Evolutionary conservation across 192 early-diverging fungal genomes (phyloP).

Genomic region (Linnemannia zychae): DNA sequence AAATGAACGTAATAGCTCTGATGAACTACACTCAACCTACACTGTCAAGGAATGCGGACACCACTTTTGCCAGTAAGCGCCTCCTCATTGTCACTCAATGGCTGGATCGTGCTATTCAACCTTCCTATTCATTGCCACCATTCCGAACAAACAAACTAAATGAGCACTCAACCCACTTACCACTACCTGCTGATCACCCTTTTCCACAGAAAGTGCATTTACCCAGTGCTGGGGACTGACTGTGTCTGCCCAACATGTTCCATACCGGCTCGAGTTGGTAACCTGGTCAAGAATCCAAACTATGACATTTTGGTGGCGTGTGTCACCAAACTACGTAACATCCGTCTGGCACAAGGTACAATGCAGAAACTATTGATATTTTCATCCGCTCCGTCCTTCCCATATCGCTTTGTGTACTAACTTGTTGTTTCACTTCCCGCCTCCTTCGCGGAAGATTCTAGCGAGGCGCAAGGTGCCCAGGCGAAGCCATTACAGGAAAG

Average conservation of each 20-base stretch:
- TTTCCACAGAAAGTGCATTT: constrained; percentile 41
- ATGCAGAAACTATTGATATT: not conserved
- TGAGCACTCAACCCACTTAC: not conserved
- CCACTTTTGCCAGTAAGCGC: constrained; percentile 56
- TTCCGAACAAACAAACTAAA: not conserved
- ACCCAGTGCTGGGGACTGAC: constrained; percentile 20
- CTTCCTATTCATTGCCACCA: not conserved
- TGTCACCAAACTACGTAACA: constrained; percentile 18
- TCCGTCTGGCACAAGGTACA: constrained; percentile 4
- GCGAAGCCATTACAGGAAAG: not conserved
- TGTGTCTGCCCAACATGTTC: constrained; percentile 52
- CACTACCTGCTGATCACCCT: not conserved
- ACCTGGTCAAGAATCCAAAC: constrained; percentile 39
- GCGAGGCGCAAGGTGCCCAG: not conserved
- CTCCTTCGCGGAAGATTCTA: not conserved
- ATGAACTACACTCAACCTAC: constrained; percentile 32
- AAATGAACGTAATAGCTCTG: constrained; percentile 1
- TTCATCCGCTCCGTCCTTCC: not conserved
- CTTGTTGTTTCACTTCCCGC: not conserved
- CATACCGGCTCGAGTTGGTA: constrained; percentile 46
- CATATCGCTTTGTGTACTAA: not conserved
- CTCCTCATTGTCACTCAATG: not conserved
- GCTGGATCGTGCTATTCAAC: not conserved
- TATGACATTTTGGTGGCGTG: constrained; percentile 57
- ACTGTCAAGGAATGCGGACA: constrained; percentile 58